Percentiles rank a stretch among this genome's conserved stretches.
These are phyloP conservation scores for Alternaria sp. DNA, from an alignment of 2,329 filamentous ascomycete species.

Conservation along the genomic window DNA sequence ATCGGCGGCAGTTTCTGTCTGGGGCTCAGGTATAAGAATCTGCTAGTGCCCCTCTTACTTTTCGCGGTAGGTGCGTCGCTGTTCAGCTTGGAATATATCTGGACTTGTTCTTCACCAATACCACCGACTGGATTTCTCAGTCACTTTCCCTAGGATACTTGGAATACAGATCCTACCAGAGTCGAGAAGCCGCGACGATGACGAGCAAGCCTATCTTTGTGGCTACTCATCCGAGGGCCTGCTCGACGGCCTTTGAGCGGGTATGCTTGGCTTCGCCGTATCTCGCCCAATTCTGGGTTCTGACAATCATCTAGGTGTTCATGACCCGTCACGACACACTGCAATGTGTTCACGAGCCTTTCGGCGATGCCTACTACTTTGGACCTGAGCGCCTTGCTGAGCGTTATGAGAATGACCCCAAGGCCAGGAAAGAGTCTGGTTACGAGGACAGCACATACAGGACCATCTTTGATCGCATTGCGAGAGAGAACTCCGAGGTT, in stretches of 20 bases:
- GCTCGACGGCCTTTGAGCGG: constrained; percentile 95
- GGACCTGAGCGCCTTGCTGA: constrained; percentile 85
- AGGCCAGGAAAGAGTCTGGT: constrained; percentile 62
- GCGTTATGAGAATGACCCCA: constrained; percentile 76
- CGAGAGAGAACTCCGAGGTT: constrained; percentile 76
- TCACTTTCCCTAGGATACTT: constrained; percentile 25
- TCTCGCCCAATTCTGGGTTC: neutral
- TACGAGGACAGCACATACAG: constrained; percentile 74
- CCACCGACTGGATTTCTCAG: neutral
- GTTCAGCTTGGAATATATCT: constrained; percentile 40
- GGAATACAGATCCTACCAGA: constrained; percentile 28
- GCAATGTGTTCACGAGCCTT: constrained; percentile 90
- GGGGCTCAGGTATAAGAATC: constrained; percentile 28
- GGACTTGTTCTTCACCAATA: constrained; percentile 13
- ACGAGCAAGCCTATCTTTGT: constrained; percentile 85
- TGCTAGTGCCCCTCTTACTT: constrained; percentile 27
- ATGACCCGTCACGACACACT: constrained; percentile 89
- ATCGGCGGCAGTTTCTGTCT: constrained; percentile 10
- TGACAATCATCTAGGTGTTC: constrained; percentile 66
- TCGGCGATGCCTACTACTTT: constrained; percentile 96
- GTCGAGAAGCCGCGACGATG: constrained; percentile 57
- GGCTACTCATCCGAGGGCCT: constrained; percentile 91
- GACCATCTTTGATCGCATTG: constrained; percentile 78
- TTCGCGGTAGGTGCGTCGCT: constrained; percentile 25
- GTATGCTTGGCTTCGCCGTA: constrained; percentile 57